Conservation (phyloP, 768 basidiomycete genomes). For the Tephrocybe sp. region DNA sequence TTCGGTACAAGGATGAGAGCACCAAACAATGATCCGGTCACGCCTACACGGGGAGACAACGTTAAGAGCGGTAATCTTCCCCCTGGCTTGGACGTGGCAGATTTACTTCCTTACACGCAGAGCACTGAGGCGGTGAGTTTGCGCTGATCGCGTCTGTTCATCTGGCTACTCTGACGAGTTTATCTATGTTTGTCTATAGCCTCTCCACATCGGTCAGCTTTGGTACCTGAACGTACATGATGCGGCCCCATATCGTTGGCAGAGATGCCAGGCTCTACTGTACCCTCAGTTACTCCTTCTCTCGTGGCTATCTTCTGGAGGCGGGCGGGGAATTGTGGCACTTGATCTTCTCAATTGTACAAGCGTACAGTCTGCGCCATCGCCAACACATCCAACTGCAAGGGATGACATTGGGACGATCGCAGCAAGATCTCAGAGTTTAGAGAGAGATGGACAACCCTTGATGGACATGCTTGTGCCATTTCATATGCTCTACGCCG, state of each 20-base stretch:
- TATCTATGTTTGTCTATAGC: constrained; percentile 48
- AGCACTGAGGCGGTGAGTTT: constrained; percentile 47
- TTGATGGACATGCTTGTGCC: constrained; percentile 80
- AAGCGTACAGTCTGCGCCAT: constrained; percentile 81
- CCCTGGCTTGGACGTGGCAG: constrained; percentile 43
- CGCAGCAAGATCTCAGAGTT: constrained; percentile 68
- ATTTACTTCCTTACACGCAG: constrained; percentile 48
- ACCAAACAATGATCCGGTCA: constrained; percentile 25
- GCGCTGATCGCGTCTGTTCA: constrained; percentile 7
- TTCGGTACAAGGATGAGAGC: constrained; percentile 52
- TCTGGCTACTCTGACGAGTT: constrained; percentile 16
- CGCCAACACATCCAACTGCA: constrained; percentile 78
- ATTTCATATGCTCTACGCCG: constrained; percentile 87
- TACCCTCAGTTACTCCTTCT: constrained; percentile 85
- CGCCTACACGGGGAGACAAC: constrained; percentile 26
- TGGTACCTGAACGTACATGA: constrained; percentile 96
- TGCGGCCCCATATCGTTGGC: constrained; percentile 74
- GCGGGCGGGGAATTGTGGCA: constrained; percentile 82
- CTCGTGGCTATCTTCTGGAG: constrained; percentile 84
- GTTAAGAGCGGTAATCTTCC: constrained; percentile 34
- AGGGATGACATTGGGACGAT: constrained; percentile 85
- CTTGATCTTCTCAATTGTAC: constrained; percentile 86
- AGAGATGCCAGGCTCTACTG: constrained; percentile 77
- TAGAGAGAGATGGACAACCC: constrained; percentile 42
- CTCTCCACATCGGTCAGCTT: constrained; percentile 78